phyloP scores from a whole-genome alignment of 768 basidiomycete genomes.

The Psilocybe cubensis region DNA sequence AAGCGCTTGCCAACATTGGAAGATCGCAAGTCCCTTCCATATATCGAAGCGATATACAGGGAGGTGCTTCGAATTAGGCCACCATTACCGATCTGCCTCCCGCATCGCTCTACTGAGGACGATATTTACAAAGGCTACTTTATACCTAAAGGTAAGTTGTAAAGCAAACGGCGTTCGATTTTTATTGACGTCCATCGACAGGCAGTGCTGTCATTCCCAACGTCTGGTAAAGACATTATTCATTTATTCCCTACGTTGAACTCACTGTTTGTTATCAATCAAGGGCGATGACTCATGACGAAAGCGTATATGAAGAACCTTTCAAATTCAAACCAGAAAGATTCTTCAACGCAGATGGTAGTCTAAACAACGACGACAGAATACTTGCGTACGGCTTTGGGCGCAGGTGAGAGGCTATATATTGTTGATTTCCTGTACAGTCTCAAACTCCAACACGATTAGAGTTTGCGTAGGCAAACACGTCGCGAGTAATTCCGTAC shows the following conservation, averaged over 20 bases:
- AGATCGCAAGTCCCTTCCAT: conserved; percentile 30
- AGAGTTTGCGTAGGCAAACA: conserved; percentile 17
- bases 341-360: conserved; percentile 20
- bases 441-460: neutral
- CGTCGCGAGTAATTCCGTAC: conserved; percentile 16
- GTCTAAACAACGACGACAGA: conserved; percentile 13
- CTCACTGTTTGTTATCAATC: neutral
- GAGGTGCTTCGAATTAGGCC: conserved; percentile 25
- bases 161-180: neutral
- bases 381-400: conserved; percentile 22
- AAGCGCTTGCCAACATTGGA: conserved; percentile 30
- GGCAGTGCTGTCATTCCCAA: conserved; percentile 18
- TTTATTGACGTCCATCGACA: neutral
- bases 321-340: conserved; percentile 32
- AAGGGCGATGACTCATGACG: conserved; percentile 31
- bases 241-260: neutral
- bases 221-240: conserved; percentile 18
- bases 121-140: conserved; percentile 32
- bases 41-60: conserved; percentile 24
- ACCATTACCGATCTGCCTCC: conserved; percentile 19
- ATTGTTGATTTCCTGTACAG: neutral
- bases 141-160: conserved; percentile 25
- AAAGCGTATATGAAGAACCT: conserved; percentile 25
- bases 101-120: conserved; percentile 27
- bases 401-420: conserved; percentile 24